Base-by-base conservation (phyloP, 345 rosid genomes). In the Populus ilicifolia region DNA sequence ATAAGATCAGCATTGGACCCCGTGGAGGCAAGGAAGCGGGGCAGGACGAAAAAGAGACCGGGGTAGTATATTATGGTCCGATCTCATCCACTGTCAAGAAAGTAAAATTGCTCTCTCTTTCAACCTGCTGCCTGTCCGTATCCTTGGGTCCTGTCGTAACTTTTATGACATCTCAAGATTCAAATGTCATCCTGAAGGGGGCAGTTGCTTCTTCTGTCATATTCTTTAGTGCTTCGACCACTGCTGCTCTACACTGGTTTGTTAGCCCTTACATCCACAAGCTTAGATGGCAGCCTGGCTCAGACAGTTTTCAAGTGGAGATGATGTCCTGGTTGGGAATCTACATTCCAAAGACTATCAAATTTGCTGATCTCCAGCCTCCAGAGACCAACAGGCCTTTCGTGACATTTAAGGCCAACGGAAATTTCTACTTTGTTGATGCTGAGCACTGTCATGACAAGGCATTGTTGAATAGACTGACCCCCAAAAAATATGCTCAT, bases 121-220 rank as follows among this genome's bases (percentile, higher is more conserved):
- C 99, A 69, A 93, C 98, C 44, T 93, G 97, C 91, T 96, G 98
- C 78, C 96, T 96, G 67, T 93, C 98, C 0, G 98, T 96, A 8
- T 92, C 99, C 35, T 75, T 93, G 54, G 97, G 96, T 36, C 99
- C 99, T 0, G 98, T 93, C 75, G 87, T 93, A 84, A 92, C 97
- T 43, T 96, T 96, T 88, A 91, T 96, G 98, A 96, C 98, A 54
- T 88, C 93, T 21, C 91, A 93, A 0, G 94, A 89, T 16, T 68
- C 84, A 82, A 93, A 93, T 27, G 97, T 95, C 69, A 93, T 95
- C 84, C 79, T 93, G 79, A 95, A 95, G 76, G 99, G 96, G 59
- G 97, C 97, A 0, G 94, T 93, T 79, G 98, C 98, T 5, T 89
- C 98, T 30, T 74, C 97, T 0, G 98, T 93, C 56, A 95, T 95